Base-by-base conservation (phyloP, 768 basidiomycete genomes). In the Floccularia luteovirens region DNA sequence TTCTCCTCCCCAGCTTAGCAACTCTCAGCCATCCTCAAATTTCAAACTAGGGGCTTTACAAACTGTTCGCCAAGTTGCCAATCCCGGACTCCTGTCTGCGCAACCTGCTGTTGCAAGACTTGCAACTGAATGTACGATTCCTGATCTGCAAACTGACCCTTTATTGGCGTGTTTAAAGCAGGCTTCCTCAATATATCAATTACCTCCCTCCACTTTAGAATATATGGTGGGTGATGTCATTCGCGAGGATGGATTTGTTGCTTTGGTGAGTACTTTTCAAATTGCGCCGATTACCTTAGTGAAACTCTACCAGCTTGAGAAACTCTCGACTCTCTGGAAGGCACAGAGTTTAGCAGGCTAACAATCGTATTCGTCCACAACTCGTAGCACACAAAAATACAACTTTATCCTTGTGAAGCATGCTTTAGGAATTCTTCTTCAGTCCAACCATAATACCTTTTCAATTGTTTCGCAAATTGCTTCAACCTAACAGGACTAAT, bases 231-330 rank as follows among this genome's bases (percentile, higher is more conserved):
- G 70, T 8, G 69, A 77, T 20, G 69, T 86, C 17, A 66, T 87
- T 13, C 72, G 76, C 39, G 84, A 88, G 55, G 79, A 91, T 38
- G 79, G 89, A 5, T 90, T 96, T 52, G 59, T 70, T 10, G 70
- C 74, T 47, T 67, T 97, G 74, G 90, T 87, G 49, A 45, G 74
- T 57, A 13, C 22, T 36, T 32, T 30, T 11, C 31, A 17, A 14
- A 12, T 22, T 24, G 41, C 33, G 8, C 24, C 39, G 19, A 6
- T 23, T 24, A 24, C 5, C 21, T 14, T 21, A 35, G 13, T 20
- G 25, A 8, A 20, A n/a, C 16, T 12, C 16, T n/a, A 17, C 21
- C 14, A 53, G 51, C 42, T 53, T 14, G 48, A 50, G 25, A 42
- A 32, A 10, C 38, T 53, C 8, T 37, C 27, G 16, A n/a, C 38